These are phyloP conservation scores for Colletotrichum tamarilloi DNA, from an alignment of 2,329 filamentous ascomycete species.

Conservation along the genomic window DNA sequence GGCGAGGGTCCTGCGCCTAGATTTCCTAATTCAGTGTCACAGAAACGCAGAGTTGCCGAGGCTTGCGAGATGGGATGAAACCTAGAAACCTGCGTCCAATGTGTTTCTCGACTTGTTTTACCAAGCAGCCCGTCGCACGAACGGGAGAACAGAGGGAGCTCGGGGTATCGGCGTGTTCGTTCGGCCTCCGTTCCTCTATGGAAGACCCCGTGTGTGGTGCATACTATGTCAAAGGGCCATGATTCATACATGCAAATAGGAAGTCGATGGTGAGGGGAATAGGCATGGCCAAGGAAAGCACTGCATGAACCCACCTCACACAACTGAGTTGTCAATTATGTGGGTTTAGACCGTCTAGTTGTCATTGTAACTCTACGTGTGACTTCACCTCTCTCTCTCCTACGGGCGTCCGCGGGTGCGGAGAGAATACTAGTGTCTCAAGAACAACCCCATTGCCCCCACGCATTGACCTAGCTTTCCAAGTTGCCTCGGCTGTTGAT, in stretches of 20 bases:
- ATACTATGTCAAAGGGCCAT: not conserved
- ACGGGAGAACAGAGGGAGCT: not conserved
- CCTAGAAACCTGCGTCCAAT: not conserved
- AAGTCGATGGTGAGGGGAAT: not conserved
- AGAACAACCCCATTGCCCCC: not conserved
- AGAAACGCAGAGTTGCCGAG: not conserved
- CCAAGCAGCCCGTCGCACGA: not conserved
- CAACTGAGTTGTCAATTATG: not conserved
- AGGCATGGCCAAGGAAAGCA: not conserved
- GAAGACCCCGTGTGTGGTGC: not conserved
- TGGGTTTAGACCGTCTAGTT: not conserved
- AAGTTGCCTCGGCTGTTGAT: not conserved
- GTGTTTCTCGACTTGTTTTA: not conserved
- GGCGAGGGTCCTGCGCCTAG: not conserved
- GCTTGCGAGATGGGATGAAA: not conserved
- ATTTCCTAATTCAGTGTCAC: not conserved
- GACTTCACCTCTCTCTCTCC: not conserved
- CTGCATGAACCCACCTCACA: not conserved
- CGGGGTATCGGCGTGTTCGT: not conserved
- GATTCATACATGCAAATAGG: not conserved
- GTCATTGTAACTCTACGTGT: not conserved
- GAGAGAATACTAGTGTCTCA: not conserved
- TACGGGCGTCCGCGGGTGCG: not conserved
- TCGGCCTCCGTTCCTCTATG: not conserved
- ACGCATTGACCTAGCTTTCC: not conserved